These are phyloP conservation scores for Fragaria vesca DNA, from an alignment of 306 rosid species.

Conservation along the genomic window DNA sequence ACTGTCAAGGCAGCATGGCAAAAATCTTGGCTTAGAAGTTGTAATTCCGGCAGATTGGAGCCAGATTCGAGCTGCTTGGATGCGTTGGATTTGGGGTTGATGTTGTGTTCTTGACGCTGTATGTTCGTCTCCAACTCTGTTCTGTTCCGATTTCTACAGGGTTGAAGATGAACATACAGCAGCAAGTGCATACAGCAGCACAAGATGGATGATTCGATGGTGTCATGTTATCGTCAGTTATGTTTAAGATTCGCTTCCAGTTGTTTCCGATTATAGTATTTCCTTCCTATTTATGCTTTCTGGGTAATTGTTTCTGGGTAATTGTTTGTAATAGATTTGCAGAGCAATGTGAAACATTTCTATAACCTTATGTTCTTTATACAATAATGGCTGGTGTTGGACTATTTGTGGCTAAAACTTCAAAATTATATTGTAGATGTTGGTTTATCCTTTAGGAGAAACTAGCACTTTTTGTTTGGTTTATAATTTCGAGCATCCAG, in stretches of 20 bases:
- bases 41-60: not conserved
- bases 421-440: not conserved
- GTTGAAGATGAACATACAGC: not conserved
- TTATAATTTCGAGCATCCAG: not conserved
- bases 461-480: not conserved
- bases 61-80: no score
- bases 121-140: conserved; percentile 10
- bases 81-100: not conserved
- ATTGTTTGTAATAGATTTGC: no score
- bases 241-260: not conserved
- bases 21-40: not conserved
- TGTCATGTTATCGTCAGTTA: not conserved
- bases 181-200: conserved; percentile 1
- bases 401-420: not conserved
- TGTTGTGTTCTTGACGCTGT: not conserved
- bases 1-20: no score
- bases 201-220: not conserved
- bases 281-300: not conserved
- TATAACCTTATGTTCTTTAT: not conserved
- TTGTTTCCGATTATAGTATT: not conserved
- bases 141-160: not conserved
- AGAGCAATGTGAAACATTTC: not conserved
- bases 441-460: not conserved
- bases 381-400: not conserved
- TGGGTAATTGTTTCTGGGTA: not conserved